Percentiles rank a stretch among this genome's conserved stretches.
phyloP scores from a whole-genome alignment of 2,329 filamentous ascomycete genomes.

The Tolypocladium nubicola region DNA sequence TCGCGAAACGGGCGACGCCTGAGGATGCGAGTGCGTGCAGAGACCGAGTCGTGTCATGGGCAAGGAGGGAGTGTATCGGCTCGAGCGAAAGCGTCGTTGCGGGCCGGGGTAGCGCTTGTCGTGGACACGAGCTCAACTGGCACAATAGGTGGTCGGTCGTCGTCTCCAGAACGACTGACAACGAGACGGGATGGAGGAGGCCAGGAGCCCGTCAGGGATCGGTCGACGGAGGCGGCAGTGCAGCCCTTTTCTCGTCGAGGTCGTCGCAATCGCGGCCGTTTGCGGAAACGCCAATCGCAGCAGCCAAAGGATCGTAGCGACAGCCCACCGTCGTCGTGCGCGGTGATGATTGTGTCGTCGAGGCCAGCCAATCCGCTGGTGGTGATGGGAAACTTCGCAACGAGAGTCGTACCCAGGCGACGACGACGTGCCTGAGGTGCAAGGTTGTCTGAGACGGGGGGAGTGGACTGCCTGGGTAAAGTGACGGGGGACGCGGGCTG shows the following conservation, averaged over 20 bases:
- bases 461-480: background rate
- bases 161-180: background rate
- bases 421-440: background rate
- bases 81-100: background rate
- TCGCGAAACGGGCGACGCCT: background rate
- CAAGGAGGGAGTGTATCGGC: background rate
- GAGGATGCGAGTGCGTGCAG: background rate
- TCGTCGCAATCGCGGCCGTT: background rate
- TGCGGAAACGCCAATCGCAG: background rate
- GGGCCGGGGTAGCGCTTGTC: background rate
- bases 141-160: background rate
- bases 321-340: background rate
- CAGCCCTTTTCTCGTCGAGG: background rate
- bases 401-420: background rate
- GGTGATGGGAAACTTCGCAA: background rate
- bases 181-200: background rate
- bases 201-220: background rate
- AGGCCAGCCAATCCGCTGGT: background rate
- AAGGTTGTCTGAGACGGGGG: background rate
- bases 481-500: background rate
- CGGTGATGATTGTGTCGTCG: background rate
- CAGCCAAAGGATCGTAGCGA: background rate
- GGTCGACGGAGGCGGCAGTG: background rate
- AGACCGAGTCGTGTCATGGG: background rate
- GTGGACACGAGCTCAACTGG: background rate